phyloP scores from a whole-genome alignment of 1,284 basidiomycete species.

The Apiotrichum gracile region DNA sequence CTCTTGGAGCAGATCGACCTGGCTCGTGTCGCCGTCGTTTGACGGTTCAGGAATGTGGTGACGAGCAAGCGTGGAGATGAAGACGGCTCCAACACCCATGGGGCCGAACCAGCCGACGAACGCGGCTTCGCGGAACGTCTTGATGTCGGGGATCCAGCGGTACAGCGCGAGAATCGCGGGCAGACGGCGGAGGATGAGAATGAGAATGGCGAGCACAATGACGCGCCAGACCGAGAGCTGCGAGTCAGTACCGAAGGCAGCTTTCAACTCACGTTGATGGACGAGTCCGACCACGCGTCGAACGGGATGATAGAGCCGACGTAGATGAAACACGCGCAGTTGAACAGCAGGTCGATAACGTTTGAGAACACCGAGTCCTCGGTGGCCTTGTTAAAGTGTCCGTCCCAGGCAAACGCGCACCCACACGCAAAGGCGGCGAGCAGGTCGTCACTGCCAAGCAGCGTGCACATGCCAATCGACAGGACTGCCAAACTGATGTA shows the following conservation, averaged over 20 bases:
- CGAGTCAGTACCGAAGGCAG: background rate
- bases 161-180: constrained; percentile 76
- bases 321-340: constrained; percentile 83
- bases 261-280: constrained; percentile 50
- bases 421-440: constrained; percentile 93
- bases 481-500: constrained; percentile 79
- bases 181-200: constrained; percentile 73
- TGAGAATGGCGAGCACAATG: constrained; percentile 68
- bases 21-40: constrained; percentile 50
- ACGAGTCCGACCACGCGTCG: constrained; percentile 60
- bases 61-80: constrained; percentile 81
- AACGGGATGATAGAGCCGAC: constrained; percentile 96
- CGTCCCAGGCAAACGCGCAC: constrained; percentile 96
- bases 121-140: constrained; percentile 73
- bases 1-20: constrained; percentile 62
- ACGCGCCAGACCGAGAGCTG: constrained; percentile 71
- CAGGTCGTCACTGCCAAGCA: constrained; percentile 90
- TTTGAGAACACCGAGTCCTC: constrained; percentile 92
- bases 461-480: constrained; percentile 70
- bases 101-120: constrained; percentile 85
- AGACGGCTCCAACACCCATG: constrained; percentile 79
- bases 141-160: constrained; percentile 86
- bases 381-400: constrained; percentile 94
- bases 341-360: constrained; percentile 83
- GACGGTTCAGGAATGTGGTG: constrained; percentile 58